Evolutionary conservation across 805 yeast genomes (phyloP).

Genomic region (Vanderwaltozyma tropicalis): DNA sequence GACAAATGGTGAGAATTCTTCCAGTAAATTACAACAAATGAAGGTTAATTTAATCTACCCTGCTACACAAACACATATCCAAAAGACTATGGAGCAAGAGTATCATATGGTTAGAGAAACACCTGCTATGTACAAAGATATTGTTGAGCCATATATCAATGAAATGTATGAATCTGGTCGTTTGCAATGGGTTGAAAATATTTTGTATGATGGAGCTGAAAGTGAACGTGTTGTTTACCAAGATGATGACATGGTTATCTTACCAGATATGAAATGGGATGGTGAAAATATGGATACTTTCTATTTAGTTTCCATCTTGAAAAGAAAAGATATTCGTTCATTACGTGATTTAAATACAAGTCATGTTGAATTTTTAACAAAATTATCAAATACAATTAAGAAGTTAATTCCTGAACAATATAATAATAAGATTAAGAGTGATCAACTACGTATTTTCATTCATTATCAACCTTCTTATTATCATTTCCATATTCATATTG

Average conservation of each 20-base stretch:
- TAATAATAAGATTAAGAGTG: constrained; percentile 32
- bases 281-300: constrained; percentile 55
- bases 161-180: constrained; percentile 63
- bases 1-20: neutral
- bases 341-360: constrained; percentile 58
- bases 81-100: constrained; percentile 57
- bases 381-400: constrained; percentile 35
- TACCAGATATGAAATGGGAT: constrained; percentile 99
- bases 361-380: constrained; percentile 50
- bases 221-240: constrained; percentile 64
- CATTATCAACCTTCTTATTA: constrained; percentile 97
- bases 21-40: neutral
- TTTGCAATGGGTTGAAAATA: constrained; percentile 84
- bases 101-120: constrained; percentile 64
- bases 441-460: constrained; percentile 64
- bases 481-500: constrained; percentile 90
- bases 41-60: constrained; percentile 78
- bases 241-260: constrained; percentile 54
- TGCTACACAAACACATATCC: constrained; percentile 77
- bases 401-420: constrained; percentile 39
- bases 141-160: constrained; percentile 67
- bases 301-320: constrained; percentile 69
- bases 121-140: constrained; percentile 53
- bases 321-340: constrained; percentile 56
- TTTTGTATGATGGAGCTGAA: constrained; percentile 73